Evolutionary conservation across 192 early-diverging fungal genomes (phyloP), one percentile per base, ranked within the genome.

Genomic region (Entomortierella parvispora): DNA sequence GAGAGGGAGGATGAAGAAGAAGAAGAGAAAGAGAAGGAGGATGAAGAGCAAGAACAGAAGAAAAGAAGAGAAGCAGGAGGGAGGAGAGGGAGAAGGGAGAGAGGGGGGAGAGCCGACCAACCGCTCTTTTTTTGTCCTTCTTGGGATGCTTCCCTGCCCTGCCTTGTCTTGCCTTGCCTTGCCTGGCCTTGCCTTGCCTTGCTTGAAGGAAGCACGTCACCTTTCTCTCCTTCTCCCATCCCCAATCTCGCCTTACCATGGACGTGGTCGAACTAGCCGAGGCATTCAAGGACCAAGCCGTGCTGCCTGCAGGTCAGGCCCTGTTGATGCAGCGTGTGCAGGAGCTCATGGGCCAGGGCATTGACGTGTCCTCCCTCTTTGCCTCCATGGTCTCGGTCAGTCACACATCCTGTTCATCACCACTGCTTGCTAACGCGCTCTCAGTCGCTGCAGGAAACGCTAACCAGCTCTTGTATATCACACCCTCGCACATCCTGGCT

Each of bases 281-380:
- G 22, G 74, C 74, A 62, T 77, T 77, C 60, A 77, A 64, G 49
- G 72, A 63, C 9, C 74, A 77, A 20, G 28, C 46, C 6, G 2
- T 28, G 14, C 49, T 59, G 37, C 56, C 61, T 17, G 20, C 32
- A 9, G 57, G 43, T 34, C 72, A 76, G 23, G 66, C 60, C 18
- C 56, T 58, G 26, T 48, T 77, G 6, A 64, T 68, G 50, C 74
- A 64, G 7, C 74, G 74, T 17, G 66, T 82, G 15, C 67, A 79
- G 15, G 76, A 79, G 23, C 62, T 69, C 32, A 79, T 82, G 75
- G 71, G 70, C 9, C 60, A 71, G 29, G 81, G 81, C 10, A 63
- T 79, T 12, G 81, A 82, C 48, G 81, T 82, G 32, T 82, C 81
- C 10, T 53, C 75, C 7, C 32, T 79, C 34, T 82, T 82, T 64